Evolutionary conservation across 2,329 filamentous ascomycete species (phyloP), one percentile per base, ranked within the genome.

Genomic region (Lizonia empirigonia): DNA sequence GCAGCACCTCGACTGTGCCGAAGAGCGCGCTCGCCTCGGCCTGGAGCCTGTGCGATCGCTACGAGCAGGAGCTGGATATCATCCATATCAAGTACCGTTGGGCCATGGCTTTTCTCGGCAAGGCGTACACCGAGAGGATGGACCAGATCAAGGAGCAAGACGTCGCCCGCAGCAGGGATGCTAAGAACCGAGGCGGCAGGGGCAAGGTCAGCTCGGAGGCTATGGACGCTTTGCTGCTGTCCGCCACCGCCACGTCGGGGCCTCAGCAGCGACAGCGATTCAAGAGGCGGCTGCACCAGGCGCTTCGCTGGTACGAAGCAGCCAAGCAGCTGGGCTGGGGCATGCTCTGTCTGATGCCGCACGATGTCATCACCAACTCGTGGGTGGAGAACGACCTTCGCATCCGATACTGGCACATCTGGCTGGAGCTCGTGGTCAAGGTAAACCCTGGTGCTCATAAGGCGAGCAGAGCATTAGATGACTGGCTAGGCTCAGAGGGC

Each of bases 11-110:
- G 15, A 22, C 18, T 2, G 10, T 18, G 10, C 5, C 24, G 10
- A 4, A 50, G 18, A 35, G 23, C 20, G 41, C 16, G 18, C 38
- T 46, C 7, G 18, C 30, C 18, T 35, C 33, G 6, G 41, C 42
- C 36, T 52, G 36, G 49, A 36, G 20, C 32, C 27, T 41, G 18
- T 52, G 42, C 19, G 16, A 35, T 4, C n/a, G 34, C 22, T 52
- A 41, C n/a, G 10, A 52, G 32, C 13, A 35, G 33, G n/a, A 41
- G 41, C n/a, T 52, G 29, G 29, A 35, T 5, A 32, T 36, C 5
- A 36, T 53, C 12, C 19, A 47, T 7, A 53, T 47, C 27, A 35
- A 33, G 20, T 47, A 29, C 26, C 18, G 42, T 39, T 53, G 15
- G 50, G 37, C 44, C 23, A 24, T 24, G 23, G 23, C 23, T 5